Base-by-base conservation (phyloP, 176 grass and related monocot species). In the Oryza nivara region DNA sequence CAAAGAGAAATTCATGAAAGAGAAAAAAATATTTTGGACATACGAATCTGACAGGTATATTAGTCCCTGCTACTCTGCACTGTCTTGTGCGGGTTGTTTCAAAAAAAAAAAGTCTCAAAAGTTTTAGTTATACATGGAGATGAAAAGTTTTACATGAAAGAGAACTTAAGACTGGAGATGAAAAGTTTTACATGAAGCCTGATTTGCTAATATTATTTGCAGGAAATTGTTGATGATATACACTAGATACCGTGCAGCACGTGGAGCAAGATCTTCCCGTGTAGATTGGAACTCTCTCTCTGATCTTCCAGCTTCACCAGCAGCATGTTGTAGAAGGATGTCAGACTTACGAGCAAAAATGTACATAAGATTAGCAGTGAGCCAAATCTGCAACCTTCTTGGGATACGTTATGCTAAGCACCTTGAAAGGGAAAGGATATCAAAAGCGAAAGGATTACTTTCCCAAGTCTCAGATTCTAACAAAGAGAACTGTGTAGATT, bases 141-240 rank as follows among this genome's bases (percentile, higher is more conserved):
- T 79, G 75, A 46, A 75, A 72, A 19, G 10, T 48, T 49, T 80
- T 83, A 9, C 30, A 71, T 76, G 19, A 56, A 44, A 34, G 2
- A 34, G 3, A 34, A 3, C 34, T 34, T 34, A 34, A 34, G 3
- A 3, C 34, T 76, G 64, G 16, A 90, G 26, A 17, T 79, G 75
- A 46, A 75, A 72, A 19, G 10, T 48, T 49, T 80, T 83, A 9
- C 30, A 71, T 76, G 19, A 56, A 44, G 68, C 58, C 35, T 88
- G 14, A 58, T 58, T 74, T 14, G 14, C 65, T 75, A 34, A 75
- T 82, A 74, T 85, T 70, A 48, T 89, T 85, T 87, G 12, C 82
- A 98, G 96, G 82, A 88, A 90, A 73, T 22, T 98, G 67, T 75
- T 98, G 84, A 92, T 98, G 86, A 86, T 80, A 41, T 98, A 95